These are phyloP conservation scores for Penstemon eatonii DNA, from an alignment of 257 asterid species.

Conservation along the genomic window DNA sequence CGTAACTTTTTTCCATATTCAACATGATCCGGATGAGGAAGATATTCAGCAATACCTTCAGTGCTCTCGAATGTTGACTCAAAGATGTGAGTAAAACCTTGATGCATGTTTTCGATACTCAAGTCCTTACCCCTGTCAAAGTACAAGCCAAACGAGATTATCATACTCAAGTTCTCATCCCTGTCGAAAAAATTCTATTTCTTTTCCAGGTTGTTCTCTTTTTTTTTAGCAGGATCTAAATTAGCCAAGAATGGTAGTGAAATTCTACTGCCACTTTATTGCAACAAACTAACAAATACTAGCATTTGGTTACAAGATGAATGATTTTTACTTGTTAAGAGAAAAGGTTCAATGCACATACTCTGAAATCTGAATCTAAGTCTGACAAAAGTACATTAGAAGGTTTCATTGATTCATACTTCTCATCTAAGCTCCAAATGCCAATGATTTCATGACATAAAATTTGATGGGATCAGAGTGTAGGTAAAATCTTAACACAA, in stretches of 20 bases:
- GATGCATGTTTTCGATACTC: slow-evolving; percentile 71
- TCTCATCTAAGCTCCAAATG: background rate
- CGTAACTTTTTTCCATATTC: slow-evolving; percentile 49
- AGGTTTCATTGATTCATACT: background rate
- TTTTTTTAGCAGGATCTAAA: too few species aligned
- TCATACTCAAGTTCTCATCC: background rate
- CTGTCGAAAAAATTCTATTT: too few species aligned
- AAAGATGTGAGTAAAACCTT: slow-evolving; percentile 85
- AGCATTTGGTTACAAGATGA: too few species aligned
- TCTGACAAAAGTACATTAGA: background rate
- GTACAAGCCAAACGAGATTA: slow-evolving; percentile 14
- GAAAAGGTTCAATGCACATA: too few species aligned
- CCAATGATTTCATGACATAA: background rate
- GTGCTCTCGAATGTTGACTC: slow-evolving; percentile 82
- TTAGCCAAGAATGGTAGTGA: too few species aligned
- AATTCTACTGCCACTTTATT: too few species aligned
- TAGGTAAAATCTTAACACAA: background rate
- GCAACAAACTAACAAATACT: too few species aligned
- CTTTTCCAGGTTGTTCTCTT: too few species aligned
- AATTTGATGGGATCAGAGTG: background rate
- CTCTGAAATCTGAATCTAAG: too few species aligned
- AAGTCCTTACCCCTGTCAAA: slow-evolving; percentile 76
- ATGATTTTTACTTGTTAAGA: too few species aligned
- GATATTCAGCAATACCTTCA: slow-evolving; percentile 71
- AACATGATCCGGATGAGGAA: slow-evolving; percentile 64